These are phyloP conservation scores for Linderniella brevidens DNA, from an alignment of 257 asterid species.

Conservation along the genomic window DNA sequence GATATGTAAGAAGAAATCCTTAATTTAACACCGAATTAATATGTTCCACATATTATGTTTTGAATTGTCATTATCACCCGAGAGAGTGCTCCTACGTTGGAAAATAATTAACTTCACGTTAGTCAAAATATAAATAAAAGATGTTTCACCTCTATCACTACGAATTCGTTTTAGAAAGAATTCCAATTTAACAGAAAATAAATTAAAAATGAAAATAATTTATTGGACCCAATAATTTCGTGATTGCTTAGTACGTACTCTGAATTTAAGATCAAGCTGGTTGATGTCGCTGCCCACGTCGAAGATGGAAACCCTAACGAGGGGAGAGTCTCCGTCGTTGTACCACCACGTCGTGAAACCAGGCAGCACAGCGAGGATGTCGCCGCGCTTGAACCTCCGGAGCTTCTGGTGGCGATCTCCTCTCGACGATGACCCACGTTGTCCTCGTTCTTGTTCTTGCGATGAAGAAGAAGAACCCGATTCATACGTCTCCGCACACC, in stretches of 20 bases:
- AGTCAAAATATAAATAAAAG: too few relatives aligned
- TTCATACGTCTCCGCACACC: slow-evolving; percentile 1
- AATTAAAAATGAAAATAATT: too few relatives aligned
- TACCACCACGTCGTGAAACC: slow-evolving; percentile 39
- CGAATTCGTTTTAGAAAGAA: too few relatives aligned
- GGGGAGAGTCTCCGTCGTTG: slow-evolving; percentile 30
- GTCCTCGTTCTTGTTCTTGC: too few relatives aligned
- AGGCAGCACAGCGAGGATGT: slow-evolving; percentile 29
- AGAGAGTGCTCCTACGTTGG: too few relatives aligned
- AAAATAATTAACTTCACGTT: too few relatives aligned
- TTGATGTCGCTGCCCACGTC: slow-evolving; percentile 26
- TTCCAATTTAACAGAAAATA: too few relatives aligned
- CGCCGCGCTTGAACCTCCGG: slow-evolving; percentile 31
- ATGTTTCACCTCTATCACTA: too few relatives aligned
- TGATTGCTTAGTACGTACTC: slow-evolving; percentile 13
- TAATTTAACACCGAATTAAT: too few relatives aligned
- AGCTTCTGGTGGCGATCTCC: slow-evolving; percentile 33
- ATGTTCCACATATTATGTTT: too few relatives aligned
- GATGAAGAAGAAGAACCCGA: neutral
- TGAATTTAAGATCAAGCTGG: slow-evolving; percentile 43
- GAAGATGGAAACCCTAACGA: slow-evolving; percentile 18
- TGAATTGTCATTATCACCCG: too few relatives aligned
- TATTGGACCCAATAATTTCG: neutral
- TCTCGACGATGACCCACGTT: neutral
- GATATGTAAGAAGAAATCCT: too few relatives aligned